These are phyloP conservation scores for Tilletia setariae DNA, from an alignment of 1,284 basidiomycete genomes.

Conservation along the genomic window DNA sequence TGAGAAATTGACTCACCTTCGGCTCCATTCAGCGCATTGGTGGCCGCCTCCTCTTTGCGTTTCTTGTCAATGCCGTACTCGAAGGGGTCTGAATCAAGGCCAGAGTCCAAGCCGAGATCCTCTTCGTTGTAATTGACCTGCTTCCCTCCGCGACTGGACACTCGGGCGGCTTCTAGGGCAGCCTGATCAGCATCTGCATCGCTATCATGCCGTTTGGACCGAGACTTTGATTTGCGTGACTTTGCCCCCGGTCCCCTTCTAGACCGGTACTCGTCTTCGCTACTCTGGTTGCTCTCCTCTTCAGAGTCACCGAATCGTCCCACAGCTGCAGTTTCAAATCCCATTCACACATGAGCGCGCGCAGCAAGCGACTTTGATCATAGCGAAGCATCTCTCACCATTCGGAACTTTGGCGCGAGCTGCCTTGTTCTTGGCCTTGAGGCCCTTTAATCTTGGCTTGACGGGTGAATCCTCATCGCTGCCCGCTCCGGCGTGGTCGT, in stretches of 20 bases:
- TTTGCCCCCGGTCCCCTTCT: not conserved
- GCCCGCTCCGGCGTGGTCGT: not conserved
- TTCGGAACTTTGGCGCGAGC: no score
- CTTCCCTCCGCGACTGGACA: constrained; percentile 43
- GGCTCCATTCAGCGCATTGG: constrained; percentile 23
- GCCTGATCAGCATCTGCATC: constrained; percentile 2
- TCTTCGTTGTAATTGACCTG: constrained; percentile 54
- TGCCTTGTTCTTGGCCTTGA: constrained; percentile 19
- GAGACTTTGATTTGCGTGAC: not conserved
- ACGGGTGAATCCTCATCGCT: not conserved
- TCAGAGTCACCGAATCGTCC: constrained; percentile 10
- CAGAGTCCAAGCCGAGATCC: constrained; percentile 36
- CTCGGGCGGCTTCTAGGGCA: constrained; percentile 31
- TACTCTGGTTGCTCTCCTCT: constrained; percentile 1
- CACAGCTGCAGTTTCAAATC: not conserved
- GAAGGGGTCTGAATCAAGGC: constrained; percentile 50
- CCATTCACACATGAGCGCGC: no score
- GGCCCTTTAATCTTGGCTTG: not conserved
- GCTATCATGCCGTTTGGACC: not conserved
- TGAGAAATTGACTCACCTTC: not conserved
- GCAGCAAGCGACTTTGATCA: no score
- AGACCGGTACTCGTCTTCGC: constrained; percentile 10
- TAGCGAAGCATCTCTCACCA: no score
- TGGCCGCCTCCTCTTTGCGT: constrained; percentile 28
- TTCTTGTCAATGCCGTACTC: constrained; percentile 44